Conservation (phyloP, 106 monocot species). For the Vanilla planifolia region DNA sequence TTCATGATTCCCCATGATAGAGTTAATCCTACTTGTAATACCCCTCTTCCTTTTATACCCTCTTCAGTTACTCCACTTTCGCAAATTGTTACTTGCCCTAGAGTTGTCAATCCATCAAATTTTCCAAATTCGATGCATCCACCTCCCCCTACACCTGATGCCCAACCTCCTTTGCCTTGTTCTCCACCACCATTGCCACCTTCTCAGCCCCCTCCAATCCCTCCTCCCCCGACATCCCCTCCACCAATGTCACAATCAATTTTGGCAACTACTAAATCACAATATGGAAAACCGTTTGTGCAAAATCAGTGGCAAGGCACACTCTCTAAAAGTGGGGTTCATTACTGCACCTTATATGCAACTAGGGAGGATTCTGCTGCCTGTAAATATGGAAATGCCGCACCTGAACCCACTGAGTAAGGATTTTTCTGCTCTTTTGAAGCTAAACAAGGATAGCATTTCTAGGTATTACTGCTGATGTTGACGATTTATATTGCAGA, state of each 20-base stretch:
- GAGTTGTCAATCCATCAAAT: constrained; percentile 17
- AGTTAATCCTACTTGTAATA: constrained; percentile 24
- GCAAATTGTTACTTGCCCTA: constrained; percentile 48
- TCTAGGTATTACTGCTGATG: background rate
- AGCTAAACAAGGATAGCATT: background rate
- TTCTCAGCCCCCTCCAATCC: constrained; percentile 59
- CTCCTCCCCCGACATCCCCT: constrained; percentile 70
- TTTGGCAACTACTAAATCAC: constrained; percentile 14
- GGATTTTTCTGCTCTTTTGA: constrained; percentile 14
- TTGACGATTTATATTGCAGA: constrained; percentile 34
- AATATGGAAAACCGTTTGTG: constrained; percentile 13
- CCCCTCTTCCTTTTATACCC: constrained; percentile 77
- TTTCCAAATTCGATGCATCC: constrained; percentile 25
- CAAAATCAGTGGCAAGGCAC: constrained; percentile 69
- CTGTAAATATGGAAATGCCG: constrained; percentile 59
- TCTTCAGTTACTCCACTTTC: constrained; percentile 82
- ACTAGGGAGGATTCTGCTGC: constrained; percentile 43
- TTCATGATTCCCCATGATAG: constrained; percentile 29
- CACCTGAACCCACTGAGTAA: constrained; percentile 83
- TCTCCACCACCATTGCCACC: constrained; percentile 60
- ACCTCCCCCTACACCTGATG: constrained; percentile 33
- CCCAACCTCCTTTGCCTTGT: constrained; percentile 39
- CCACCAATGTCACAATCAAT: constrained; percentile 27
- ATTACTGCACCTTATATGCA: constrained; percentile 80
- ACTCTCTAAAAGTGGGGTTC: constrained; percentile 92